Conservation (phyloP, 1,139 yeast genomes). For the Candida tetrigidarum region DNA sequence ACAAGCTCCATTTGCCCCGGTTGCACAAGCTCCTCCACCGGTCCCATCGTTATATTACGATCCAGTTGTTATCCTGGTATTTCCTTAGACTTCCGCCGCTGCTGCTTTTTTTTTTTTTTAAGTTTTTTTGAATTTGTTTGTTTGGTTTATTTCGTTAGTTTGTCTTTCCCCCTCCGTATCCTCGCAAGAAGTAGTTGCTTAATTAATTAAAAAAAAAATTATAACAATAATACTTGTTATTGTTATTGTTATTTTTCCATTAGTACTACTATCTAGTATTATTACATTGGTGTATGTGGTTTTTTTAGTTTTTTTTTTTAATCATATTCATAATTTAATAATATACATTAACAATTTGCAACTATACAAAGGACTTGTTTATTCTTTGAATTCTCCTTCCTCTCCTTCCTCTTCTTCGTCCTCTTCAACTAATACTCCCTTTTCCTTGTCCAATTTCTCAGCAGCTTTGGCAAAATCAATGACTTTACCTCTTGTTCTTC, state of each 20-base stretch:
- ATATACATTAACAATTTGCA: slow-evolving; percentile 2
- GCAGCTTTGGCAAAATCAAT: slow-evolving; percentile 90
- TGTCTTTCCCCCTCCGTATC: neutral
- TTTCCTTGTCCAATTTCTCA: slow-evolving; percentile 62
- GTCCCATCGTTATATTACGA: slow-evolving; percentile 6
- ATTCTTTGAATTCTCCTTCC: slow-evolving; percentile 9
- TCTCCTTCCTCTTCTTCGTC: slow-evolving; percentile 52
- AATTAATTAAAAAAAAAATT: too few species aligned
- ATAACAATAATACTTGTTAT: too few species aligned
- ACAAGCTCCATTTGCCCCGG: neutral
- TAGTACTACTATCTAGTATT: neutral
- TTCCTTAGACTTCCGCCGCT: slow-evolving; percentile 5
- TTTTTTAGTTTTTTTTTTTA: slow-evolving; percentile 4
- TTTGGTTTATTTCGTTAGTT: slow-evolving; percentile 4
- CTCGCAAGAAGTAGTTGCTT: neutral
- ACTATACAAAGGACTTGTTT: neutral
- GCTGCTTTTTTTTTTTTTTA: too few species aligned
- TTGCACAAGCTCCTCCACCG: slow-evolving; percentile 4
- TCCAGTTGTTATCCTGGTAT: slow-evolving; percentile 7
- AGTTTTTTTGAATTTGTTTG: too few species aligned
- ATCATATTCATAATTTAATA: slow-evolving; percentile 5
- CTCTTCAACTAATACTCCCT: slow-evolving; percentile 45
- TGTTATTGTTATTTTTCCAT: neutral
- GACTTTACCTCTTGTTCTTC: slow-evolving; percentile 90
- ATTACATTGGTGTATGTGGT: slow-evolving; percentile 1